Evolutionary conservation across 257 asterid species (phyloP).

Genomic region (Solanum habrochaites): DNA sequence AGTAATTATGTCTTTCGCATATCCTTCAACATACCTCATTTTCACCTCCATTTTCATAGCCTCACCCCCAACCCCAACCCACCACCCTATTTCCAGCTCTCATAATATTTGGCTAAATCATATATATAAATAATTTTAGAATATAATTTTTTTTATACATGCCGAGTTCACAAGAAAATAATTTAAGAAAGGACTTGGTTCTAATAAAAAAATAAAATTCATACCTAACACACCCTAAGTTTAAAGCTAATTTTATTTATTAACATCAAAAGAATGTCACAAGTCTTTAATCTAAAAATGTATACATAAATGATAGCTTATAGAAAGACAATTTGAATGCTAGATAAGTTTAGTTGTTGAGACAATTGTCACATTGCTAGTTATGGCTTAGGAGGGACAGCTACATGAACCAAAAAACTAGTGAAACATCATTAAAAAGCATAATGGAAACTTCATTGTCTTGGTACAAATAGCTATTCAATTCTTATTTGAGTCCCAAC

Average conservation of each 20-base stretch:
- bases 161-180: background rate
- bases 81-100: too few relatives aligned
- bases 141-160: background rate
- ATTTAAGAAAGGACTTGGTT: background rate
- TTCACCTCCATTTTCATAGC: too few relatives aligned
- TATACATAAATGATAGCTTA: background rate
- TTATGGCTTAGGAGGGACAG: background rate
- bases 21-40: too few relatives aligned
- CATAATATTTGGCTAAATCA: background rate
- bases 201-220: background rate
- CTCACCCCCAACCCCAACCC: too few relatives aligned
- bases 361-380: slow-evolving; percentile 8
- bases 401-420: background rate
- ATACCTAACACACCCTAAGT: background rate
- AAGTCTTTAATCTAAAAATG: background rate
- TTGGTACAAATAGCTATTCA: background rate
- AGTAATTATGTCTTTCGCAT: too few relatives aligned
- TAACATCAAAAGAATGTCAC: background rate
- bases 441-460: slow-evolving; percentile 7
- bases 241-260: background rate
- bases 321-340: background rate
- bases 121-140: background rate
- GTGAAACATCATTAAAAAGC: background rate
- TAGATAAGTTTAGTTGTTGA: background rate
- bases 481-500: background rate